These are phyloP conservation scores for Raddia guianensis DNA, from an alignment of 176 grass and related monocot genomes.

Conservation along the genomic window DNA sequence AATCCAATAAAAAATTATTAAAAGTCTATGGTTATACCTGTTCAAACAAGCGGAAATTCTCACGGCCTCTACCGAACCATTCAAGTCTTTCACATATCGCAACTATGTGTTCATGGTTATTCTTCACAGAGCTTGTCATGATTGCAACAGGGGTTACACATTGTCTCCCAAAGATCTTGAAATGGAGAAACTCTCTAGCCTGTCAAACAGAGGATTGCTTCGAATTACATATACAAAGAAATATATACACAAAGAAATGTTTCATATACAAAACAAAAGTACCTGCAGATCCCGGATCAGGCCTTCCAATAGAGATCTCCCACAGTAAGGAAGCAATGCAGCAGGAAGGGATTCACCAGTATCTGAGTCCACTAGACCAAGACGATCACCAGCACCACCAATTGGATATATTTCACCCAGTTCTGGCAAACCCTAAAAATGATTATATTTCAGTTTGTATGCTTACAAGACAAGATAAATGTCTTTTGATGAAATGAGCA, in stretches of 20 bases:
- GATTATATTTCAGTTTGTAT: slow-evolving; percentile 45
- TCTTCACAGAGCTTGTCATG: slow-evolving; percentile 99
- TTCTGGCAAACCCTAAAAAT: slow-evolving; percentile 96
- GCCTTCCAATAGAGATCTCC: slow-evolving; percentile 82
- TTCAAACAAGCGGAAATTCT: slow-evolving; percentile 86
- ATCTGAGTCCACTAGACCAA: slow-evolving; percentile 76
- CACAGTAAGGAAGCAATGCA: slow-evolving; percentile 91
- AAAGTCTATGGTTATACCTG: slow-evolving; percentile 56
- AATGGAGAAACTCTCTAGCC: slow-evolving; percentile 97
- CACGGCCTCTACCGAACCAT: slow-evolving; percentile 89
- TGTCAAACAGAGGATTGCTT: slow-evolving; percentile 32
- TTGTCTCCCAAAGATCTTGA: slow-evolving; percentile 90
- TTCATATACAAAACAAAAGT: not conserved
- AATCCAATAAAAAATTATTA: not conserved
- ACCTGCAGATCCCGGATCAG: slow-evolving; percentile 96
- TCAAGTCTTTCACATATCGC: slow-evolving; percentile 75
- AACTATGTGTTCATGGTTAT: slow-evolving; percentile 86
- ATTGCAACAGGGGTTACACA: slow-evolving; percentile 92
- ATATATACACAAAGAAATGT: not conserved
- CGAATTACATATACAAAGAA: not conserved
- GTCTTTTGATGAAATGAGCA: not conserved
- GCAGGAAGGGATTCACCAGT: slow-evolving; percentile 94
- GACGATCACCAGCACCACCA: slow-evolving; percentile 94
- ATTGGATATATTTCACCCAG: slow-evolving; percentile 98
- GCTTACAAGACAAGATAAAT: slow-evolving; percentile 12